A percentile compares a stretch with the other conserved stretches of the same genome.
These are phyloP conservation scores for Mycena galopus DNA, from an alignment of 768 basidiomycete genomes.

Conservation along the genomic window DNA sequence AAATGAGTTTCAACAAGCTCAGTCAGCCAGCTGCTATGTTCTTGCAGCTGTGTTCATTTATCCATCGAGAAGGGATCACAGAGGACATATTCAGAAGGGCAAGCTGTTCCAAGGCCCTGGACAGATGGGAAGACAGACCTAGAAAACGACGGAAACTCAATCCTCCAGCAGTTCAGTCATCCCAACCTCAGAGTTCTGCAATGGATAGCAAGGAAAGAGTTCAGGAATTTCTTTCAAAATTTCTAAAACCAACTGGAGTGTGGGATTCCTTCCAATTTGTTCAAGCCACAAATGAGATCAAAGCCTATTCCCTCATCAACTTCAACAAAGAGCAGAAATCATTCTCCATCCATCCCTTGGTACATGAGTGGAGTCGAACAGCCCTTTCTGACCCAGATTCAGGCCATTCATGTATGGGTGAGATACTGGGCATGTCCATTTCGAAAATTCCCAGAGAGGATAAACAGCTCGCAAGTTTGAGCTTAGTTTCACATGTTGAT, in stretches of 20 bases:
- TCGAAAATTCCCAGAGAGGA: background rate
- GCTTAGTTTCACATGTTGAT: background rate
- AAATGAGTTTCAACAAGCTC: too few species aligned
- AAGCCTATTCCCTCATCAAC: too few species aligned
- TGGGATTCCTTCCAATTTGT: background rate
- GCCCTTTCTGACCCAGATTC: background rate
- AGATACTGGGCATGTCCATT: constrained; percentile 6
- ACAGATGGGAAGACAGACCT: background rate
- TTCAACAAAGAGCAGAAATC: too few species aligned
- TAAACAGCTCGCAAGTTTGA: background rate
- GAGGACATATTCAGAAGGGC: constrained; percentile 1
- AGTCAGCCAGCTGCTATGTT: background rate
- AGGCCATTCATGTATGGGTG: background rate
- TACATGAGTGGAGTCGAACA: background rate
- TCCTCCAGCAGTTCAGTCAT: too few species aligned
- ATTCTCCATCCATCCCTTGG: too few species aligned
- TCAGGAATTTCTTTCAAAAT: background rate
- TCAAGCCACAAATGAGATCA: constrained; percentile 3
- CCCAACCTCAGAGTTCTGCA: too few species aligned
- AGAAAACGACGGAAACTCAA: too few species aligned
- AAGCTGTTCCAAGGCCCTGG: too few species aligned
- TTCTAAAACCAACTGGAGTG: background rate
- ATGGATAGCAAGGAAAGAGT: too few species aligned
- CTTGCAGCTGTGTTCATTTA: background rate
- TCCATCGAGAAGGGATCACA: background rate